These are phyloP conservation scores for Ganoderma leucocontextum DNA, from an alignment of 1,284 basidiomycete species.

Conservation along the genomic window DNA sequence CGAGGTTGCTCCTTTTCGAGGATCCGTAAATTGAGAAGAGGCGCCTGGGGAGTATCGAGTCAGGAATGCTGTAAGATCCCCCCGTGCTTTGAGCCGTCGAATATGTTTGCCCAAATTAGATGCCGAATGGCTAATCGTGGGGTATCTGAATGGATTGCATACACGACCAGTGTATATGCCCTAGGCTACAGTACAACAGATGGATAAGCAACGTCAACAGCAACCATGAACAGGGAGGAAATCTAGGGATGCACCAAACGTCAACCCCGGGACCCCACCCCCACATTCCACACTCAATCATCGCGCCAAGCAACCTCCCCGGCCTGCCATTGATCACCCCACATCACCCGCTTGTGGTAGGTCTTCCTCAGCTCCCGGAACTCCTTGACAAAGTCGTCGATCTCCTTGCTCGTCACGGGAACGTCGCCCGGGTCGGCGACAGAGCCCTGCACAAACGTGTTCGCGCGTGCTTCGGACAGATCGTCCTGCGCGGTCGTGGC, in stretches of 20 bases:
- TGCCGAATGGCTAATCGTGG: not conserved
- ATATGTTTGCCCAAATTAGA: not conserved
- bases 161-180: constrained; percentile 10
- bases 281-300: constrained; percentile 23
- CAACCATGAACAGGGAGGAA: not conserved
- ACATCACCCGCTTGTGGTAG: constrained; percentile 91
- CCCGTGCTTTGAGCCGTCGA: not conserved
- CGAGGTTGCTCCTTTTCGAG: constrained; percentile 24
- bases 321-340: constrained; percentile 85
- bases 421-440: constrained; percentile 43
- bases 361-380: constrained; percentile 87
- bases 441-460: constrained; percentile 76
- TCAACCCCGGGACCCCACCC: too few relatives aligned
- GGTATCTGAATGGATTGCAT: constrained; percentile 1
- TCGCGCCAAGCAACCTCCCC: constrained; percentile 83
- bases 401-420: constrained; percentile 58
- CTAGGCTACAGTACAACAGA: constrained; percentile 31
- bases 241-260: constrained; percentile 13
- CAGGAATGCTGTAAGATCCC: not conserved
- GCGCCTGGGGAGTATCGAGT: not conserved
- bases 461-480: constrained; percentile 82
- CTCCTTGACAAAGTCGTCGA: constrained; percentile 88
- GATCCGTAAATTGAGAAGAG: constrained; percentile 7
- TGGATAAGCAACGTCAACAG: constrained; percentile 14
- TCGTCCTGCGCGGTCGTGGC: constrained; percentile 91